Base-by-base conservation (phyloP, 169 alveolate genomes). In the Plasmodium relictum region DNA sequence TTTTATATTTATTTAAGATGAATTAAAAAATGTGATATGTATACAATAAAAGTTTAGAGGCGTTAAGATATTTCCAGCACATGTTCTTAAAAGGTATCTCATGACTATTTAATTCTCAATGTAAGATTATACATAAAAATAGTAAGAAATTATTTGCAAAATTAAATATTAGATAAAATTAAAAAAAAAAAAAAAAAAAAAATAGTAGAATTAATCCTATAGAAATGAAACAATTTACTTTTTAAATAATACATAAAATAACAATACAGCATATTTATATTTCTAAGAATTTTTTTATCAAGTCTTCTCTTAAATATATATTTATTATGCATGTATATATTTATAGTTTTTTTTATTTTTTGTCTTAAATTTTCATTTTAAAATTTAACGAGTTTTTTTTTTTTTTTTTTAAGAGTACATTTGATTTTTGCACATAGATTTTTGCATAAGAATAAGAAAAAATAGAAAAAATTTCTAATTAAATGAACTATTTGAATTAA, bases 211-310 rank as follows among this genome's bases (percentile, higher is more conserved):
- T 31, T 31, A 31, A 31, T 31, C 39, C 39, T 31, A 31, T 31
- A 3, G 39, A 31, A 41, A 37, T 6, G 3, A 31, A 31, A 31
- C 39, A 31, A 31, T 31, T 31, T 31, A 31, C 6, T 31, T 31
- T 3, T 31, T 31, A 31, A 50, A 71, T 20, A 50, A n/a, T 22
- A 26, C 16, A 56, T 31, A 48, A 59, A 20, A 58, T 24, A 59
- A 41, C 9, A 61, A 20, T 24, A 14, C 18, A 59, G 39, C 18
- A 56, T 62, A 58, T 56, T 61, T 37, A 56, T 59, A 73, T 56
- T 73, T 73, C 88, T 73, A 73, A 24, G 58, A 73, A 58, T 41
- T 31, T 73, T n/a, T 39, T 22, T 44, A 22, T 62, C 14, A 9
- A 73, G 41, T 73, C 41, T n/a, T 8, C 16, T 45, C 22, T 12